Percentiles rank a stretch among this genome's conserved stretches.
Evolutionary conservation across 768 basidiomycete genomes (phyloP).

Genomic region (Cubamyces lactineus): DNA sequence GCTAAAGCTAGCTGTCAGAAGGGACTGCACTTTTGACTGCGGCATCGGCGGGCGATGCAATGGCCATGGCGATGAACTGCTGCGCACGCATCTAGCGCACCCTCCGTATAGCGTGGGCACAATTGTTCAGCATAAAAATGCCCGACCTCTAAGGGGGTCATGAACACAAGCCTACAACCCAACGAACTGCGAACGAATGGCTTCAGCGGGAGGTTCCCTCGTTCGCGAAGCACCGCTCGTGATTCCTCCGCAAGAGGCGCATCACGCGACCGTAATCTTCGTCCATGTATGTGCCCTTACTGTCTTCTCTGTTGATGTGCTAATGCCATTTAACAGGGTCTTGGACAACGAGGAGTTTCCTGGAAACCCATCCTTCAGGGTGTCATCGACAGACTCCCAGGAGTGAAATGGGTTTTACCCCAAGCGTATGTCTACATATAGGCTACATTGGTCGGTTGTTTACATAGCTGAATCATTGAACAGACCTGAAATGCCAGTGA

Average conservation of each 20-base stretch:
- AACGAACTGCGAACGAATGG: constrained; percentile 11
- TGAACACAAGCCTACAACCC: constrained; percentile 4
- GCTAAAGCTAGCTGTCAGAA: constrained; percentile 7
- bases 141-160: neutral
- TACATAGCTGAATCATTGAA: constrained; percentile 6
- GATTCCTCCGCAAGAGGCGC: constrained; percentile 22
- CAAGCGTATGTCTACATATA: constrained; percentile 41
- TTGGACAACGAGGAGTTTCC: constrained; percentile 43
- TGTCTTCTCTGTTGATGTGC: neutral
- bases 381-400: constrained; percentile 41
- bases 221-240: constrained; percentile 9
- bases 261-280: constrained; percentile 35
- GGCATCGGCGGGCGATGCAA: constrained; percentile 27
- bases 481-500: constrained; percentile 38
- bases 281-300: constrained; percentile 30
- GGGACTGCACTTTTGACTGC: constrained; percentile 15
- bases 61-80: constrained; percentile 24
- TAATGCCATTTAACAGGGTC: constrained; percentile 36
- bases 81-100: constrained; percentile 20
- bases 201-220: constrained; percentile 1
- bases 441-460: neutral
- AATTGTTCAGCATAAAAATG: constrained; percentile 8
- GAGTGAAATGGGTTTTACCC: constrained; percentile 47
- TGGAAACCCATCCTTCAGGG: constrained; percentile 42
- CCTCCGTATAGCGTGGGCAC: constrained; percentile 7